These are phyloP conservation scores for Aureobasidium mangrovei DNA, from an alignment of 2,329 filamentous ascomycete species.

Conservation along the genomic window DNA sequence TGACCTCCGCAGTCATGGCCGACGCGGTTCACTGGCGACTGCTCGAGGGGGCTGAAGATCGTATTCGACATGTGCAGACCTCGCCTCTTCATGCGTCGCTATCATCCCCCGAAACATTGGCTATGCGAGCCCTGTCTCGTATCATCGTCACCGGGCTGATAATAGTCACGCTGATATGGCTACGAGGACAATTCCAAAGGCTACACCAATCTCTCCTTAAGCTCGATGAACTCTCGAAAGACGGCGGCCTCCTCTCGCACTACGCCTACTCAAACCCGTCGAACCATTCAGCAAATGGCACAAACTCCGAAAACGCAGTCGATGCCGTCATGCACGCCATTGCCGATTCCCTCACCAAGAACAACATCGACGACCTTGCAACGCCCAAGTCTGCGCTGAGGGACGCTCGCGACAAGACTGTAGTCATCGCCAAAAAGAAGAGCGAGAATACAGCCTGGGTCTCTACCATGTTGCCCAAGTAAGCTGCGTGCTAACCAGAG, in stretches of 20 bases:
- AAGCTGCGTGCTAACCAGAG: slow-evolving; percentile 12
- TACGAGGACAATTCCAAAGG: neutral
- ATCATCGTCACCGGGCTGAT: slow-evolving; percentile 2
- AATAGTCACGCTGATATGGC: slow-evolving; percentile 4
- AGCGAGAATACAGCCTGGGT: slow-evolving; percentile 40
- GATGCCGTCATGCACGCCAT: slow-evolving; percentile 3
- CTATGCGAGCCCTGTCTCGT: slow-evolving; percentile 3
- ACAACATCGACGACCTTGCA: slow-evolving; percentile 1
- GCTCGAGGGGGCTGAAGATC: neutral
- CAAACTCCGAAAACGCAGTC: too few relatives aligned
- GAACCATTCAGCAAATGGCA: neutral
- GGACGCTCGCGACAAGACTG: slow-evolving; percentile 15
- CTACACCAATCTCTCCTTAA: neutral
- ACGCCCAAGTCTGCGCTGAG: slow-evolving; percentile 3
- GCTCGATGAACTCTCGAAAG: neutral
- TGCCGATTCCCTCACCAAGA: neutral
- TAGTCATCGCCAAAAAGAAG: slow-evolving; percentile 35
- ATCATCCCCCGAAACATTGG: neutral
- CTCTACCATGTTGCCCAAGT: slow-evolving; percentile 37
- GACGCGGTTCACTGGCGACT: neutral
- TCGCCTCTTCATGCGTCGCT: neutral
- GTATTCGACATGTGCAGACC: neutral
- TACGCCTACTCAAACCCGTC: neutral
- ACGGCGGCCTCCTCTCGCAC: neutral
- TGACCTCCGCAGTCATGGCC: neutral